Conservation (phyloP, 2,329 filamentous ascomycete species). For the Acrocalymma vagum region DNA sequence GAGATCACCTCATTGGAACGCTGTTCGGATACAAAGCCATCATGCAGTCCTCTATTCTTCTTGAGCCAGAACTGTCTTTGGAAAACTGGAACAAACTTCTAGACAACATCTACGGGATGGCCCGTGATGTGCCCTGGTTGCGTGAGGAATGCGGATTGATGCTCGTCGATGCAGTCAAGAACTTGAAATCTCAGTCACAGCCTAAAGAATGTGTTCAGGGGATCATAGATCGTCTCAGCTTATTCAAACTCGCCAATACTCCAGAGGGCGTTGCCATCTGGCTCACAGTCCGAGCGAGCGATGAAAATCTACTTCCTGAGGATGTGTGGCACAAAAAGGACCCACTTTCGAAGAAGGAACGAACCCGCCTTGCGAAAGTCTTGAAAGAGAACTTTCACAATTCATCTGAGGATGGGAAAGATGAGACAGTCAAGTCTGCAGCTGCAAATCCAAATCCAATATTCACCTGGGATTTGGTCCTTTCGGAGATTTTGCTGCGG, state of each 20-base stretch:
- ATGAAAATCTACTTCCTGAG: constrained; percentile 69
- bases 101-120: constrained; percentile 75
- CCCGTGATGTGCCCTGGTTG: constrained; percentile 86
- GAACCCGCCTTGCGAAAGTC: constrained; percentile 75
- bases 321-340: constrained; percentile 78
- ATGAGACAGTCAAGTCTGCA: constrained; percentile 66
- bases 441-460: constrained; percentile 83
- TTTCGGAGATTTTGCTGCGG: constrained; percentile 54
- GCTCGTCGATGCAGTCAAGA: constrained; percentile 75
- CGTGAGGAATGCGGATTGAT: constrained; percentile 87
- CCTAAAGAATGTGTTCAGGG: constrained; percentile 67
- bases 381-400: constrained; percentile 76
- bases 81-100: constrained; percentile 73
- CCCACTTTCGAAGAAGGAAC: constrained; percentile 74
- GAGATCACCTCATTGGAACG: constrained; percentile 84
- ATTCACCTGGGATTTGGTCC: constrained; percentile 85
- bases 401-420: constrained; percentile 53
- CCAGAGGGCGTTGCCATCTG: constrained; percentile 91
- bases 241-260: constrained; percentile 76
- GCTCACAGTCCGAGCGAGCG: constrained; percentile 73
- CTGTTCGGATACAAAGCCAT: constrained; percentile 89
- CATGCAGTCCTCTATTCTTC: constrained; percentile 78
- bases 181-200: constrained; percentile 52
- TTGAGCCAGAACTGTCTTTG: constrained; percentile 63
- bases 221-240: constrained; percentile 69